Conservation (phyloP, 495 filamentous ascomycete genomes). For the Penicillium angulare region DNA sequence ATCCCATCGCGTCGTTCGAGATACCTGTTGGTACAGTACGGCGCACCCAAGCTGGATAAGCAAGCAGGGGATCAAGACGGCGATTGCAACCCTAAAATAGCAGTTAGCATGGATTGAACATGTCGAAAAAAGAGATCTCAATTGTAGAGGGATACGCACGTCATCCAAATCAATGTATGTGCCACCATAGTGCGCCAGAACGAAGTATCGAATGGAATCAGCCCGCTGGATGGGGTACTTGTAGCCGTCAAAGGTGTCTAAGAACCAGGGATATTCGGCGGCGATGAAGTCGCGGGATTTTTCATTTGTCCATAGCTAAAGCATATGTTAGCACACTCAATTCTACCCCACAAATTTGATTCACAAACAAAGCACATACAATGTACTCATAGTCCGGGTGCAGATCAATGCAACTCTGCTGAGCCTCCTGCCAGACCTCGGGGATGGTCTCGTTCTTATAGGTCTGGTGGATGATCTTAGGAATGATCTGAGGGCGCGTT, state of each 20-base stretch:
- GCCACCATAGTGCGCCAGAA: conserved; percentile 79
- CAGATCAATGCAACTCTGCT: conserved; percentile 71
- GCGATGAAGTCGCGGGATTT: conserved; percentile 74
- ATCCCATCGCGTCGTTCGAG: conserved; percentile 85
- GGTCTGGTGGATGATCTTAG: conserved; percentile 90
- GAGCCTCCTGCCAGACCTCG: conserved; percentile 67
- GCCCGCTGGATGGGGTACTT: conserved; percentile 80
- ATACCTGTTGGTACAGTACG: conserved; percentile 80
- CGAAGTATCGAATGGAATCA: conserved; percentile 84
- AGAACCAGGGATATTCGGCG: conserved; percentile 81
- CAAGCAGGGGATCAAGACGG: conserved; percentile 74
- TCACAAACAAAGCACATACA: conserved; percentile 43
- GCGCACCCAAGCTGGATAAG: conserved; percentile 80
- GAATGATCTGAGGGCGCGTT: conserved; percentile 64
- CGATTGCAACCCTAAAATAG: conserved; percentile 71
- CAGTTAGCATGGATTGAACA: conserved; percentile 8
- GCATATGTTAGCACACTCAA: conserved; percentile 13
- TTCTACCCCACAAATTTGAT: not conserved
- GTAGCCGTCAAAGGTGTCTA: conserved; percentile 79
- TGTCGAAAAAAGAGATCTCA: not conserved
- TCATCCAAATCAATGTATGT: conserved; percentile 91
- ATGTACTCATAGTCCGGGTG: conserved; percentile 82
- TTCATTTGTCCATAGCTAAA: conserved; percentile 82
- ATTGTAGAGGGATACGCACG: conserved; percentile 45
- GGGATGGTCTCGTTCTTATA: conserved; percentile 78